These are phyloP conservation scores for Trichoderma brevicompactum DNA, from an alignment of 2,329 filamentous ascomycete species.

Conservation along the genomic window DNA sequence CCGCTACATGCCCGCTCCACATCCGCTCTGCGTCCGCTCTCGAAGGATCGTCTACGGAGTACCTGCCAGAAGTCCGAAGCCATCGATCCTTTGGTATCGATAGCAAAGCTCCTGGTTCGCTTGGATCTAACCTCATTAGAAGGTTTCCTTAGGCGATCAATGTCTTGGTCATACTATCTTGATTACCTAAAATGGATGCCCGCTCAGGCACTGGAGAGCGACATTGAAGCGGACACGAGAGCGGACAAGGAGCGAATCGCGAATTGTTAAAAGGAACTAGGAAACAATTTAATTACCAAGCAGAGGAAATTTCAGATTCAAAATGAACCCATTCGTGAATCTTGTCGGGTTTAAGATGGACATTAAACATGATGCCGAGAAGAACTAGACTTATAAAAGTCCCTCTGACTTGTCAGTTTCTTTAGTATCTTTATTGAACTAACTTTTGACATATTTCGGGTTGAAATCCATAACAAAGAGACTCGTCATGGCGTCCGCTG, in stretches of 20 bases:
- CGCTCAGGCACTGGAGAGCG: neutral
- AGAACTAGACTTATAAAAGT: neutral
- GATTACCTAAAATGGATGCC: neutral
- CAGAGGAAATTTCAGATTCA: neutral
- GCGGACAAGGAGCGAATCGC: neutral
- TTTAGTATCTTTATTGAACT: neutral
- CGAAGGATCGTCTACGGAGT: neutral
- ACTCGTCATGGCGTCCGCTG: neutral
- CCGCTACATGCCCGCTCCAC: neutral
- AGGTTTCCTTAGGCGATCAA: neutral
- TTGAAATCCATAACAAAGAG: neutral
- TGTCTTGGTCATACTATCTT: neutral
- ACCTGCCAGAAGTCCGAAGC: no score
- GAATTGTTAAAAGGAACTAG: neutral
- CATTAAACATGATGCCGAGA: neutral
- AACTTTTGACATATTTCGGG: neutral
- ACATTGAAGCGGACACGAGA: neutral
- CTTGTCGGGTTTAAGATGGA: neutral
- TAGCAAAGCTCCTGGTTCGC: neutral
- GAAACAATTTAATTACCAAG: neutral
- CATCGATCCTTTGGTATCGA: neutral
- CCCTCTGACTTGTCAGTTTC: neutral
- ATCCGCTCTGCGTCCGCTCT: constrained; percentile 5
- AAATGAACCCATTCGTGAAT: neutral
- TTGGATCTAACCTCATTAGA: neutral